Conservation (phyloP, 2,329 filamentous ascomycete species). For the Amylocarpus encephaloides region DNA sequence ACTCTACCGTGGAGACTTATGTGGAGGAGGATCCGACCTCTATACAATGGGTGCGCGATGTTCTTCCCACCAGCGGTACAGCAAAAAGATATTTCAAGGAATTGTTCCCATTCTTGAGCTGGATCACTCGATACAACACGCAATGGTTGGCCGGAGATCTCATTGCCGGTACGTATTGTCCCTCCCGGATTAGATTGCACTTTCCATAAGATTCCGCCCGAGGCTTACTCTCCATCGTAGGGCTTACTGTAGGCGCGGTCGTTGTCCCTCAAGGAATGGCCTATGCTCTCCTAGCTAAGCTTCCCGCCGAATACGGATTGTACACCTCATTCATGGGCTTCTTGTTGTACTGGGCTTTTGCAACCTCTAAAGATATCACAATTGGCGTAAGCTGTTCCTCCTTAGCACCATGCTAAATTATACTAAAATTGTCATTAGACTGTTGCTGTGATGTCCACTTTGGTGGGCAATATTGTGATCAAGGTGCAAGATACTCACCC, state of each 20-base stretch:
- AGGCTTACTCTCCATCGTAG: slow-evolving; percentile 29
- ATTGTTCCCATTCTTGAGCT: slow-evolving; percentile 83
- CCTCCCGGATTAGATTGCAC: background rate
- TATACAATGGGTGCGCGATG: slow-evolving; percentile 61
- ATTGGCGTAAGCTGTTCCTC: slow-evolving; percentile 63
- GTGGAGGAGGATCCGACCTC: slow-evolving; percentile 75
- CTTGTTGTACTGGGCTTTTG: slow-evolving; percentile 94
- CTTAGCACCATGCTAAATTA: background rate
- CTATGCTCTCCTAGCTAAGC: slow-evolving; percentile 75
- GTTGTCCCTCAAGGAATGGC: slow-evolving; percentile 98
- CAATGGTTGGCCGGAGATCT: slow-evolving; percentile 88
- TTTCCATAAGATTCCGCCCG: background rate
- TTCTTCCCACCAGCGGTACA: slow-evolving; percentile 53
- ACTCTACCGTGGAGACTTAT: slow-evolving; percentile 68
- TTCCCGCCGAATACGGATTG: slow-evolving; percentile 78
- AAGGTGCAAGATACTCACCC: slow-evolving; percentile 53
- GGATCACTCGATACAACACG: slow-evolving; percentile 82
- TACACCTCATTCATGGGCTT: slow-evolving; percentile 97
- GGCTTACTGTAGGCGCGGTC: slow-evolving; percentile 64
- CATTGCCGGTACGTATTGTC: slow-evolving; percentile 62
- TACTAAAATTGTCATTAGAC: slow-evolving; percentile 48
- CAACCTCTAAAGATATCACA: slow-evolving; percentile 96
- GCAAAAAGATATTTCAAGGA: slow-evolving; percentile 56
- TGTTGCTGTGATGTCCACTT: slow-evolving; percentile 89
- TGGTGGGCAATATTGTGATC: slow-evolving; percentile 75